Conservation (phyloP, 352 stramenopile species). For the Phytophthora pseudosyringae region DNA sequence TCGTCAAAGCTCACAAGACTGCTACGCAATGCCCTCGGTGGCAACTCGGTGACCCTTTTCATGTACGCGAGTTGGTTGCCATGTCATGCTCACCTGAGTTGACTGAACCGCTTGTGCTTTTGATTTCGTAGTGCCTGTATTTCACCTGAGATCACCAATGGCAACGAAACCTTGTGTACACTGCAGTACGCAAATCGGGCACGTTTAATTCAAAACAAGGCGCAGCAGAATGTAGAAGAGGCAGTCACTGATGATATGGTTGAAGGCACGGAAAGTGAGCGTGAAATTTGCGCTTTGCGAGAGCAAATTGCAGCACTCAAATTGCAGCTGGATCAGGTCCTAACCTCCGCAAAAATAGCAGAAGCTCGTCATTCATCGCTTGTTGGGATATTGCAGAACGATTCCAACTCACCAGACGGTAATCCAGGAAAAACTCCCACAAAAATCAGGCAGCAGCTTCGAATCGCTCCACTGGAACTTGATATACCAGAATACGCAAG, state of each 20-base stretch:
- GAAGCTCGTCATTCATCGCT: constrained; percentile 4
- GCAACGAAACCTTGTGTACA: constrained; percentile 67
- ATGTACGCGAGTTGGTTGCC: constrained; percentile 53
- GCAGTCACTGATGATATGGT: constrained; percentile 7
- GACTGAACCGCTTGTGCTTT: not conserved
- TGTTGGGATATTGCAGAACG: not conserved
- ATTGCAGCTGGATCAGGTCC: constrained; percentile 37
- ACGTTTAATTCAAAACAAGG: constrained; percentile 82
- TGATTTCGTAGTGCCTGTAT: constrained; percentile 60
- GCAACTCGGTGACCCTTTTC: constrained; percentile 86
- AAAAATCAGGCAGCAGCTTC: constrained; percentile 6
- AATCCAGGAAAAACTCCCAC: not conserved
- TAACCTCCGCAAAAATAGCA: constrained; percentile 10
- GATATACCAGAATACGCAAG: constrained; percentile 10
- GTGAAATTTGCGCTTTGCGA: constrained; percentile 53
- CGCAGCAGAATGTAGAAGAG: constrained; percentile 63
- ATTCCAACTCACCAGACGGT: not conserved
- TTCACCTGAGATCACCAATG: constrained; percentile 55
- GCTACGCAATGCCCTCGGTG: constrained; percentile 82
- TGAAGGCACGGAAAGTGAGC: constrained; percentile 36
- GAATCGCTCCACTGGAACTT: constrained; percentile 13
- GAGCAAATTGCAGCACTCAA: constrained; percentile 53
- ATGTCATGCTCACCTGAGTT: not conserved
- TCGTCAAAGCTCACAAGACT: constrained; percentile 86
- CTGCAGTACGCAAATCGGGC: constrained; percentile 80